Evolutionary conservation across 441 rosid genomes (phyloP).

Genomic region (Rhodomyrtus psidioides): DNA sequence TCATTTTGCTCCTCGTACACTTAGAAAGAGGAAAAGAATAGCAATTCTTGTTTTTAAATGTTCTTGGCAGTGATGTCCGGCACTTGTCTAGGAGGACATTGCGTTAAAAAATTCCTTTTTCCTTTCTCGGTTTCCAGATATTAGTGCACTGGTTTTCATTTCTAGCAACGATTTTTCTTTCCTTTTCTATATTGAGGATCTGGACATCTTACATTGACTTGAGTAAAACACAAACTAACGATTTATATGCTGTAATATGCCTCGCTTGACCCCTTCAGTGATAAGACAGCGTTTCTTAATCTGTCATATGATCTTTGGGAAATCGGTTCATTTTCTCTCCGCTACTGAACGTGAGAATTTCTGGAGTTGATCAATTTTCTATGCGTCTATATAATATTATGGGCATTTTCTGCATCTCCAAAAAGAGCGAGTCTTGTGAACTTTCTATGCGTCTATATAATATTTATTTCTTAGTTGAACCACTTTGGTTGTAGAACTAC

Average conservation of each 20-base stretch:
- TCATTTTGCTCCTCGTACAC: neutral
- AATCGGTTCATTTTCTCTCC: neutral
- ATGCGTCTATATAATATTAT: neutral
- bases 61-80: neutral
- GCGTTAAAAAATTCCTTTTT: neutral
- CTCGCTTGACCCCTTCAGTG: neutral
- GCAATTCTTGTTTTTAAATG: neutral
- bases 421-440: neutral
- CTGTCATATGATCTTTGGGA: neutral
- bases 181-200: neutral
- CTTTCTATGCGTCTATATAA: neutral
- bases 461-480: neutral
- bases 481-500: neutral
- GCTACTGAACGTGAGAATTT: neutral
- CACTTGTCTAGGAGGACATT: neutral
- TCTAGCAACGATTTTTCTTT: neutral
- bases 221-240: neutral
- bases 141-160: neutral
- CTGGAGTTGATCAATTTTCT: neutral
- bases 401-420: neutral
- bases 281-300: neutral
- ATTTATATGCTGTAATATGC: neutral
- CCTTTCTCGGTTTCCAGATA: neutral
- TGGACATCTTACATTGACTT: neutral
- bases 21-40: neutral